Evolutionary conservation across 495 filamentous ascomycete genomes (phyloP), one percentile per base, ranked within the genome.

Genomic region (Clavariopsis aquatica): DNA sequence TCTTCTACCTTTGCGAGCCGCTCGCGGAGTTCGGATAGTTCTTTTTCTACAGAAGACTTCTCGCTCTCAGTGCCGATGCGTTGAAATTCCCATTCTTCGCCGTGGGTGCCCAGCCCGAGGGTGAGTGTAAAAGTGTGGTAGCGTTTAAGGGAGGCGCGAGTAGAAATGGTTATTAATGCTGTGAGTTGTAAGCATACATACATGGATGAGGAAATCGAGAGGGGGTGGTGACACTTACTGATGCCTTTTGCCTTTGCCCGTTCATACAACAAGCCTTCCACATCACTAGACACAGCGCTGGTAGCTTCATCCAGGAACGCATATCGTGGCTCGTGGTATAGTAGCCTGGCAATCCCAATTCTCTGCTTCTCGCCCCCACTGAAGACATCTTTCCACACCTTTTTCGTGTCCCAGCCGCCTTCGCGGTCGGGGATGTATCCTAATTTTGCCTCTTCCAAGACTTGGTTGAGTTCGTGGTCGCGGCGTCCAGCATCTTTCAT

Each of bases 321-420:
- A 71, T 93, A 98, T 47, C 89, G 81, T 26, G 94, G 94, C 76
- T 98, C 92, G 71, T 98, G 95, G 74, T 99, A 98, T 65, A 97
- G 79, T 23, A 98, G 72, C 52, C 95, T 80, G 8, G 95, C 95
- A 69, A 98, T 89, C 8, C 85, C 91, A 80, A 98, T 88, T 24
- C 95, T 80, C 76, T 99, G 95, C 78, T 99, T 99, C 80, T 99
- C 95, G n/a, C 95, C 95, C 12, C 95, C 95, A 62, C 87, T 92
- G 19, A 99, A 76, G 10, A 99, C 91, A 71, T 98, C 94, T 78
- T 98, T 97, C 95, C 95, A 99, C 68, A 96, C 94, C 77, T 99
- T 98, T 26, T 89, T 81, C 22, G 90, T 89, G 71, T 99, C 92
- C 93, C 93, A 99, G 13, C 95, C 95, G 24, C 93, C 95, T 78